phyloP scores from a whole-genome alignment of 345 rosid genomes.

The Gossypium rotundifolium region DNA sequence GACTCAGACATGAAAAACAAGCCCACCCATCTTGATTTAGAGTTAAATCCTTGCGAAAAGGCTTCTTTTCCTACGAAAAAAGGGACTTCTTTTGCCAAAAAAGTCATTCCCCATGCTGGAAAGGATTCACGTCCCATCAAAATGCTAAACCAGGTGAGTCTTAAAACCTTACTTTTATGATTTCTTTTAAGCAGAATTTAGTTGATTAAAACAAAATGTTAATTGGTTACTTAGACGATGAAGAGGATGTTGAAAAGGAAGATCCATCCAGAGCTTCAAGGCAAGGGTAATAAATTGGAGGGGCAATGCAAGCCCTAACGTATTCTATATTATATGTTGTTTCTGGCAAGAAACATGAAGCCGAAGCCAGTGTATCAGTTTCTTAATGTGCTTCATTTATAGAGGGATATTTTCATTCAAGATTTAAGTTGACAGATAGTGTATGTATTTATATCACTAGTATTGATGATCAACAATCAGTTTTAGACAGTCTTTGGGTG shows the following conservation, averaged over 20 bases:
- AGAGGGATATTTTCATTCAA: slow-evolving; percentile 25
- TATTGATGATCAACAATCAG: too few relatives aligned
- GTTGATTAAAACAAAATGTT: background rate
- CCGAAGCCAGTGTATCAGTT: slow-evolving; percentile 32
- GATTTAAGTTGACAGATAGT: too few relatives aligned
- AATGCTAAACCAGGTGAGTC: slow-evolving; percentile 47
- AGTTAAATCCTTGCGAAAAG: slow-evolving; percentile 18
- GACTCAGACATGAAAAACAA: slow-evolving; percentile 40
- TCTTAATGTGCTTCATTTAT: slow-evolving; percentile 34
- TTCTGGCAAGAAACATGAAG: slow-evolving; percentile 20
- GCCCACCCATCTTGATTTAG: slow-evolving; percentile 22
- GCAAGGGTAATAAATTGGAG: slow-evolving; percentile 28
- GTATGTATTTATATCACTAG: too few relatives aligned
- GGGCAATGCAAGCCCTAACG: slow-evolving; percentile 24
- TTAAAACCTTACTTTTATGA: background rate
- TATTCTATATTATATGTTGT: slow-evolving; percentile 6
- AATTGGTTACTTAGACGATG: slow-evolving; percentile 43
- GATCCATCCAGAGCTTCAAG: slow-evolving; percentile 73
- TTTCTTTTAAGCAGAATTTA: background rate
- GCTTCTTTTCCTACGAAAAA: slow-evolving; percentile 25
- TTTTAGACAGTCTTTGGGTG: too few relatives aligned
- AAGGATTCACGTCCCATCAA: slow-evolving; percentile 57
- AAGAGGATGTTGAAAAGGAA: slow-evolving; percentile 80
- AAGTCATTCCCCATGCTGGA: slow-evolving; percentile 44
- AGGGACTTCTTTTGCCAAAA: slow-evolving; percentile 52